Evolutionary conservation across 1,284 basidiomycete genomes (phyloP), one percentile per base, ranked within the genome.

Genomic region (Irpex rosettiformis): DNA sequence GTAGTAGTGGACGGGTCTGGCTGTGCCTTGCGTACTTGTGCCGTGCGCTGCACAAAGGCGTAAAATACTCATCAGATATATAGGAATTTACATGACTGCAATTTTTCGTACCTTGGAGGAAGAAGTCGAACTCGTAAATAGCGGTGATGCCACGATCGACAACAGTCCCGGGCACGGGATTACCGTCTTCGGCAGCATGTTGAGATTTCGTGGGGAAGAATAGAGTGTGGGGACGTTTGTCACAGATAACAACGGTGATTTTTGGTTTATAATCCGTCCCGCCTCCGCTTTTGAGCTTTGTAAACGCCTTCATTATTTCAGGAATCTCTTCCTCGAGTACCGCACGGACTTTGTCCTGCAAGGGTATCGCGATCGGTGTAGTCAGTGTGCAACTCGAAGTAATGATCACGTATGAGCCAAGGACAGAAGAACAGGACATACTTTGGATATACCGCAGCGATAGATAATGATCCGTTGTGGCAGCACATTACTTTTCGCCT

Each of bases 151-250:
- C 89, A 65, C 82, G 80, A 70, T 92, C 89, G 16, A 89, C 82
- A 6, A 92, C 81, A 0, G 89, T 90, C 1, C 89, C 89, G 0
- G 90, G 85, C 2, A 77, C 78, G 0, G 88, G 89, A 65, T 92
- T 92, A 0, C 88, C 88, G 61, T 86, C 88, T 57, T 69, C 75
- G 62, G 83, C 80, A 1, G 79, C 83, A 47, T 77, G 66, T 3
- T 75, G 64, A 0, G 74, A 70, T 33, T 77, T 70, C 0, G 82
- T 82, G 0, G 88, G 78, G 69, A 77, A 88, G 69, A 87, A 84
- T 42, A 84, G 81, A 0, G 89, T 85, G 66, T 93, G 83, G 66
- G 93, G 91, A 0, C 90, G 82, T 70, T 93, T 93, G 6, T 88
- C 88, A 67, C 88, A 91, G 56, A 92, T 80, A 60, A 89, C 74